Conservation (phyloP, 805 yeast genomes). For the Myxozyma vanderwaltii region DNA sequence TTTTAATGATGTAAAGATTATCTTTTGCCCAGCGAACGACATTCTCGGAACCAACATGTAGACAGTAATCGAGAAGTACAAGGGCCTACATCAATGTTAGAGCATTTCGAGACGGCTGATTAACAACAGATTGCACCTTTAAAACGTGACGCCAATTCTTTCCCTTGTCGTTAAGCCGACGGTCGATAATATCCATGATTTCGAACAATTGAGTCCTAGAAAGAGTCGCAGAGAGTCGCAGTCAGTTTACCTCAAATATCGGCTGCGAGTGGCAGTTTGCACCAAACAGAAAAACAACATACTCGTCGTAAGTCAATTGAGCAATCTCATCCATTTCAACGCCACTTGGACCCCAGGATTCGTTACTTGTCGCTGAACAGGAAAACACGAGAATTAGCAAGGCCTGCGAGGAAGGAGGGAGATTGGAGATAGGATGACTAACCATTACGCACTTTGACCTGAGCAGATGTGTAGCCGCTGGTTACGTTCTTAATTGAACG, state of each 20-base stretch:
- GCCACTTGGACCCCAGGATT: slow-evolving; percentile 79
- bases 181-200: slow-evolving; percentile 91
- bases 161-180: slow-evolving; percentile 91
- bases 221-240: neutral
- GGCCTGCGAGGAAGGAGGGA: no score
- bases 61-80: slow-evolving; percentile 84
- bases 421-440: neutral
- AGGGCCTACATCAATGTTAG: slow-evolving; percentile 49
- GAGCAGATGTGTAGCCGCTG: slow-evolving; percentile 84
- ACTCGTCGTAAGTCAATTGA: slow-evolving; percentile 63
- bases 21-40: slow-evolving; percentile 92
- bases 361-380: slow-evolving; percentile 75
- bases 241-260: neutral
- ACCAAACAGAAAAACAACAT: no score
- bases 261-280: no score
- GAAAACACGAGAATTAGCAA: neutral
- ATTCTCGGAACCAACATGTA: slow-evolving; percentile 81
- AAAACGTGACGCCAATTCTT: slow-evolving; percentile 97
- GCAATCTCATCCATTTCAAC: slow-evolving; percentile 83
- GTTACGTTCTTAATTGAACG: slow-evolving; percentile 66
- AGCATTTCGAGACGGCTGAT: neutral
- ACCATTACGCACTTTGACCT: slow-evolving; percentile 78
- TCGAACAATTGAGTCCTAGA: slow-evolving; percentile 71
- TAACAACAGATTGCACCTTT: slow-evolving; percentile 50
- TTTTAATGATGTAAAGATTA: slow-evolving; percentile 82